phyloP scores from a whole-genome alignment of 495 filamentous ascomycete genomes.

The Letharia columbiana region DNA sequence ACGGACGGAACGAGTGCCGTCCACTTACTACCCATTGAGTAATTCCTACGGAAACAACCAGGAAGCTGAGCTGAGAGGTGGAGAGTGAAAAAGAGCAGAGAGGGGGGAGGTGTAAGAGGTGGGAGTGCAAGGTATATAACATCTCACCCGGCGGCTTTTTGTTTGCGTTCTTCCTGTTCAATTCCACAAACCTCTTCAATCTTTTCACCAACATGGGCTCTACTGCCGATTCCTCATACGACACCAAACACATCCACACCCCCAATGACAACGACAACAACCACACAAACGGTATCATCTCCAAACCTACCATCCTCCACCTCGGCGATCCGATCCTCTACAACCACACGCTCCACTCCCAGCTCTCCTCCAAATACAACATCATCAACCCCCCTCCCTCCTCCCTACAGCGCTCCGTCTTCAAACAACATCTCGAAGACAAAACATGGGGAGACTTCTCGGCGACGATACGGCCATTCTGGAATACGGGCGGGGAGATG shows the following conservation, averaged over 20 bases:
- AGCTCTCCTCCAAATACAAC: constrained; percentile 49
- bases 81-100: neutral
- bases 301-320: constrained; percentile 48
- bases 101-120: neutral
- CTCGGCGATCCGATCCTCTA: constrained; percentile 62
- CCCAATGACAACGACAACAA: neutral
- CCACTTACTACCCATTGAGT: constrained; percentile 1
- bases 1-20: constrained; percentile 10
- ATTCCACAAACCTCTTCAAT: neutral
- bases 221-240: neutral
- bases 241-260: neutral
- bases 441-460: constrained; percentile 61
- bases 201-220: neutral
- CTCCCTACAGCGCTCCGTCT: constrained; percentile 48
- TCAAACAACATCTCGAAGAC: constrained; percentile 55
- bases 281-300: neutral
- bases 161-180: neutral
- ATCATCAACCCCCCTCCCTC: constrained; percentile 45
- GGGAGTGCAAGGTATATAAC: neutral
- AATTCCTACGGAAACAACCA: neutral
- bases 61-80: neutral
- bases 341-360: constrained; percentile 49
- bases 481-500: constrained; percentile 75
- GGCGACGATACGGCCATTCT: constrained; percentile 69
- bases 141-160: neutral